Percentiles rank a stretch among this genome's conserved stretches.
Evolutionary conservation across 2,329 filamentous ascomycete species (phyloP).

Genomic region (Leptographium flavum): DNA sequence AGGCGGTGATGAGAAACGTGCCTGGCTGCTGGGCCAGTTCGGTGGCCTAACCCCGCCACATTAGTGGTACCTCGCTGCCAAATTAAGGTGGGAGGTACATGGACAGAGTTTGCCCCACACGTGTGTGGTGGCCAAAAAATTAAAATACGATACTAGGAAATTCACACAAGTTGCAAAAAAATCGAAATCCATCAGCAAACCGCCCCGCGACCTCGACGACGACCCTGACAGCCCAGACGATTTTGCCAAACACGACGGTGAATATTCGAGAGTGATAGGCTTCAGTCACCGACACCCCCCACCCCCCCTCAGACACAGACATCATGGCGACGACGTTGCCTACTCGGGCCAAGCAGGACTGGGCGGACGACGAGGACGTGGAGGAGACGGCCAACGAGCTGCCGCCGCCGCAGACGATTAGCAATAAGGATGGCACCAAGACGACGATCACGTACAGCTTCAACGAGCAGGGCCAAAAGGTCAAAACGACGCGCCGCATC

Average conservation of each 20-base stretch:
- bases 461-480: constrained; percentile 88
- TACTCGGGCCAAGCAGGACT: constrained; percentile 45
- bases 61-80: neutral
- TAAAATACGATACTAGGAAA: constrained; percentile 3
- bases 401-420: constrained; percentile 74
- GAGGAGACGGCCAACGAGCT: constrained; percentile 55
- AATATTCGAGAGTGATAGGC: too few relatives aligned
- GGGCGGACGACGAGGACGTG: constrained; percentile 92
- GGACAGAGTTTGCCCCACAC: constrained; percentile 6
- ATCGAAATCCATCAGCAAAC: constrained; percentile 1
- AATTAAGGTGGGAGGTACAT: neutral
- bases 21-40: neutral
- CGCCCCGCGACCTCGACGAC: neutral
- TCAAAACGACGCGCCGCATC: constrained; percentile 94
- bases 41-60: neutral
- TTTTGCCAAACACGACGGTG: too few relatives aligned
- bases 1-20: too few relatives aligned
- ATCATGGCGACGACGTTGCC: constrained; percentile 10
- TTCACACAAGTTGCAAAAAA: constrained; percentile 6
- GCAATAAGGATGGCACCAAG: constrained; percentile 97
- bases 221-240: too few relatives aligned
- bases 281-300: too few relatives aligned
- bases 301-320: too few relatives aligned
- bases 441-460: constrained; percentile 81
- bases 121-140: constrained; percentile 7